A percentile compares a stretch with the other conserved stretches of the same genome.
These are phyloP conservation scores for Celoporthe dispersa DNA, from an alignment of 2,329 filamentous ascomycete genomes.

Conservation along the genomic window DNA sequence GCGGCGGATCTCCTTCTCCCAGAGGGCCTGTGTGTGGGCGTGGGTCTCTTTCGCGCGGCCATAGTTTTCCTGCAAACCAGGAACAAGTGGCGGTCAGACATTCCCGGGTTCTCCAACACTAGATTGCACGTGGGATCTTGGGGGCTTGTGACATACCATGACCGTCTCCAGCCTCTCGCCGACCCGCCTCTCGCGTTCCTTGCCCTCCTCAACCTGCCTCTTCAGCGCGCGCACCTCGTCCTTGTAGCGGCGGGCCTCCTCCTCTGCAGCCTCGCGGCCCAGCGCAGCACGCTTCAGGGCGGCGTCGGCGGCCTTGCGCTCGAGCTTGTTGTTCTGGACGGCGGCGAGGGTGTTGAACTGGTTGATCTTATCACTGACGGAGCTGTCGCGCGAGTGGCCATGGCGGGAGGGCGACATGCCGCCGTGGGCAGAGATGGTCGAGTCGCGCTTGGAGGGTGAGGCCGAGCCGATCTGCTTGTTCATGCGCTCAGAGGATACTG, in stretches of 20 bases:
- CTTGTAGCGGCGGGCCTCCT: conserved; percentile 65
- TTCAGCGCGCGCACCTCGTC: conserved; percentile 63
- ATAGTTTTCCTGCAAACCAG: conserved; percentile 64
- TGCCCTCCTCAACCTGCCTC: conserved; percentile 66
- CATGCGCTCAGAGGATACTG: conserved; percentile 66
- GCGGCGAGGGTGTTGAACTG: conserved; percentile 71
- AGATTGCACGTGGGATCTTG: not conserved
- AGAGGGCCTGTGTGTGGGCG: conserved; percentile 67
- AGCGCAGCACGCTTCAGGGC: conserved; percentile 69
- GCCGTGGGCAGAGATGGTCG: conserved; percentile 33
- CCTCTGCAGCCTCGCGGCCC: conserved; percentile 72
- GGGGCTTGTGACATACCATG: conserved; percentile 58
- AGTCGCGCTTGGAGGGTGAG: conserved; percentile 15
- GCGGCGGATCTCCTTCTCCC: conserved; percentile 75
- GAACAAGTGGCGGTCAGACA: conserved; percentile 3
- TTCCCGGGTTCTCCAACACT: not conserved
- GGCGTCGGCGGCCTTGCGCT: conserved; percentile 68
- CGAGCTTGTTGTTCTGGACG: conserved; percentile 62
- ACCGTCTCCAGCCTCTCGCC: conserved; percentile 69
- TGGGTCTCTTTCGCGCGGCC: conserved; percentile 72
- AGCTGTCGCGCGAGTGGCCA: conserved; percentile 58
- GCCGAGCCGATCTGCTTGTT: conserved; percentile 53
- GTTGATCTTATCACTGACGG: conserved; percentile 69
- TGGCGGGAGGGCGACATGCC: conserved; percentile 42
- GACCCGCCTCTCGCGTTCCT: conserved; percentile 67